Base-by-base conservation (phyloP, 176 grass and related monocot species). In the Cocos nucifera region DNA sequence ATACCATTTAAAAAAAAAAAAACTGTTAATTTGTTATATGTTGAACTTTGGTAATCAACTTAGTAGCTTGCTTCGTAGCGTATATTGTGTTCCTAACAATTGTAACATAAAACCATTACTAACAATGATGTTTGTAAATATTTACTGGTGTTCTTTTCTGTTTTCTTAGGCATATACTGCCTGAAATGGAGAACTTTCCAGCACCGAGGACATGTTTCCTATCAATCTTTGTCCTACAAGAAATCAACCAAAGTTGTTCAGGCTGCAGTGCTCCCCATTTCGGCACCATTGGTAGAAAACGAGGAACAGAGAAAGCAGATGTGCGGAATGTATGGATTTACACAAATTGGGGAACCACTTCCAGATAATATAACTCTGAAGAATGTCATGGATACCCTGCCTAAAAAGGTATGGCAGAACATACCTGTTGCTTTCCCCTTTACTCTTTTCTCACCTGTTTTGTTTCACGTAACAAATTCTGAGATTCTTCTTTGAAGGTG, bases 381-480 rank as follows among this genome's bases (percentile, higher is more conserved):
- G 73, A 87, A 91, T 71, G 72, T 91, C 80, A 91, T 97, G 87
- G 80, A 91, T 88, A 85, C 65, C 55, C 76, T 97, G 48, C 92
- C 92, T 79, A 91, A 88, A 66, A 75, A 87, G 87, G 92, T 91
- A 59, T 28, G 30, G 54, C 17, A 22, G 28, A 44, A 35, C 9
- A 32, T 48, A 24, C 69, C 51, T 29, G 51, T 51, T 80, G 22
- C 29, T 73, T 64, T 24, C 67, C 48, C 51, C 18, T 17, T 63
- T 72, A 57, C 4, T 8, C 39, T 54, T 59, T 21, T 51, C 51
- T 22, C 30, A 48, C 62, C 30, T 59, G 49, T 50, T 70, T 64
- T 78, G 14, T 15, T 52, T 22, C 24, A 64, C 30, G 22, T 79
- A 52, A 55, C 19, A 39, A 39, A 8, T 56, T 56, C 28, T 22